Evolutionary conservation across 106 monocot species (phyloP).

Genomic region (Acanthochlamys bracteata): DNA sequence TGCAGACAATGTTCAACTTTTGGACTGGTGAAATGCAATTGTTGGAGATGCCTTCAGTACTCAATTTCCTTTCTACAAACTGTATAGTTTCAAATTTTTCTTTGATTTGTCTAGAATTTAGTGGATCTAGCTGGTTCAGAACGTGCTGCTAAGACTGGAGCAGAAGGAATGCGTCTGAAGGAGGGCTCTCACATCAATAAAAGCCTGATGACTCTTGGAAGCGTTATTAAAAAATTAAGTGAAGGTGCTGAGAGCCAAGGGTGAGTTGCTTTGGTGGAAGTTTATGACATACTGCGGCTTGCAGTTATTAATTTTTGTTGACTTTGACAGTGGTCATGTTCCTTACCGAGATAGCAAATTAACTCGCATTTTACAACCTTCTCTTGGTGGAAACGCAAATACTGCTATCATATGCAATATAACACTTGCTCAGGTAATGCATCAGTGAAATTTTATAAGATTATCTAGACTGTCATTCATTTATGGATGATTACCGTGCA

Average conservation of each 20-base stretch:
- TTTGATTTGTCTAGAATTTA: conserved; percentile 53
- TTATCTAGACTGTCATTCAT: too few species aligned
- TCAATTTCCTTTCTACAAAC: too few species aligned
- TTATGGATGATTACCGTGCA: too few species aligned
- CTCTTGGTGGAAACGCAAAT: conserved; percentile 96
- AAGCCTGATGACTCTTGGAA: conserved; percentile 91
- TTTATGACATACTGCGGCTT: too few species aligned
- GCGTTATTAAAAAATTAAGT: conserved; percentile 93
- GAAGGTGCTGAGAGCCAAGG: conserved; percentile 90
- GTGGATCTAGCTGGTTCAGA: conserved; percentile 98
- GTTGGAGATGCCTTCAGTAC: too few species aligned
- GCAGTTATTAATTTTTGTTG: too few species aligned
- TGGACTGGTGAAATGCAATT: background rate
- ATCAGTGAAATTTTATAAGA: too few species aligned
- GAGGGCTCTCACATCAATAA: conserved; percentile 99
- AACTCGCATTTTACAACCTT: conserved; percentile 87
- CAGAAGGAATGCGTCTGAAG: conserved; percentile 83
- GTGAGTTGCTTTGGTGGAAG: conserved; percentile 23
- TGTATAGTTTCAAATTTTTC: too few species aligned
- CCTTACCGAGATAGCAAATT: conserved; percentile 97
- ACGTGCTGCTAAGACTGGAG: conserved; percentile 89
- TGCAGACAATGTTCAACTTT: conserved; percentile 2
- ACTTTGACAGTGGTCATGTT: conserved; percentile 64
- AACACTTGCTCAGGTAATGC: conserved; percentile 75
- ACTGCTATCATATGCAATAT: conserved; percentile 96